phyloP scores from a whole-genome alignment of 2,329 filamentous ascomycete genomes.

The Ceratocystis harringtonii region DNA sequence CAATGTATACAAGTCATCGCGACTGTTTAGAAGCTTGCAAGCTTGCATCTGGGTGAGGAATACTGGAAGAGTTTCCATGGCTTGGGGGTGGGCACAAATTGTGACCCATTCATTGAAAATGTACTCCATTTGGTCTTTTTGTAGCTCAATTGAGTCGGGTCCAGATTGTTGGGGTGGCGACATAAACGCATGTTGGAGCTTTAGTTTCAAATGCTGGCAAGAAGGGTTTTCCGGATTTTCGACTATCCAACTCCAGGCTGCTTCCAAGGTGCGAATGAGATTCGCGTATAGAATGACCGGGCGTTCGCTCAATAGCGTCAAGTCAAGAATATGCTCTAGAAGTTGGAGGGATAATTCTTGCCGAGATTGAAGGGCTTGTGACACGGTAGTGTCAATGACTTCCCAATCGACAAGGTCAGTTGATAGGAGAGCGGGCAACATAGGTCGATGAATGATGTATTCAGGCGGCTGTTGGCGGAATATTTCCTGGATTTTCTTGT shows the following conservation, averaged over 20 bases:
- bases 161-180: slow-evolving; percentile 24
- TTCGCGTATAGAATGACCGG: slow-evolving; percentile 70
- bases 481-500: slow-evolving; percentile 38
- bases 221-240: slow-evolving; percentile 52
- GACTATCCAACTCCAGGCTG: slow-evolving; percentile 64
- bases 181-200: slow-evolving; percentile 31
- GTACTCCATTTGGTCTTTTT: slow-evolving; percentile 78
- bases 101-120: slow-evolving; percentile 92
- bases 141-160: slow-evolving; percentile 34
- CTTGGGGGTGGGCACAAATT: slow-evolving; percentile 61
- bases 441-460: slow-evolving; percentile 40
- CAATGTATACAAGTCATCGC: slow-evolving; percentile 66
- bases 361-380: slow-evolving; percentile 55
- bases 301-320: slow-evolving; percentile 61
- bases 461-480: slow-evolving; percentile 43
- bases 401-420: slow-evolving; percentile 49
- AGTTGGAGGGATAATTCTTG: slow-evolving; percentile 63
- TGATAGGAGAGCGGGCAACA: slow-evolving; percentile 41
- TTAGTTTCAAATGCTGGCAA: slow-evolving; percentile 58
- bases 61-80: slow-evolving; percentile 54
- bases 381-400: slow-evolving; percentile 54
- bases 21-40: slow-evolving; percentile 53
- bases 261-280: slow-evolving; percentile 69
- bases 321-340: slow-evolving; percentile 63
- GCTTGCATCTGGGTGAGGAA: slow-evolving; percentile 78